A percentile compares a stretch with the other conserved stretches of the same genome.
phyloP scores from a whole-genome alignment of 257 asterid genomes.

The Scutellaria minor region DNA sequence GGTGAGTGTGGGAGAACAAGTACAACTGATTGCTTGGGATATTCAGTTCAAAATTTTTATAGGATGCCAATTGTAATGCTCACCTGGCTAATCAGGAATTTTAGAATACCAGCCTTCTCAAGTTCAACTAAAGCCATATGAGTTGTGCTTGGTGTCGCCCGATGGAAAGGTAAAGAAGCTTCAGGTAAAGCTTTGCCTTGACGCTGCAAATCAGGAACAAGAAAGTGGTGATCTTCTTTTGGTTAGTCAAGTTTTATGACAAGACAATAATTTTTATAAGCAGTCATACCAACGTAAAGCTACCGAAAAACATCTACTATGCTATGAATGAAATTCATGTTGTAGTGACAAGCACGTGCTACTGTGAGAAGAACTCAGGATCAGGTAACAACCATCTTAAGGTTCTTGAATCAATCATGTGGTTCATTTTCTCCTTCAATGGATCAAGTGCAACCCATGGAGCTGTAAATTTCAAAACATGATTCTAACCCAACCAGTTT shows the following conservation, averaged over 20 bases:
- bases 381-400: slow-evolving; percentile 7
- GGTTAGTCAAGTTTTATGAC: slow-evolving; percentile 13
- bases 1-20: background rate
- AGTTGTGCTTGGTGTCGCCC: slow-evolving; percentile 90
- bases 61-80: slow-evolving; percentile 21
- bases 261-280: slow-evolving; percentile 14
- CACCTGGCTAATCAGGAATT: slow-evolving; percentile 94
- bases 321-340: slow-evolving; percentile 15
- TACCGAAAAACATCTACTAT: slow-evolving; percentile 8
- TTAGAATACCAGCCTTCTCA: slow-evolving; percentile 85
- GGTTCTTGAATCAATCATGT: background rate
- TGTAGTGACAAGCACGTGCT: slow-evolving; percentile 9
- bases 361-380: background rate
- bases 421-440: slow-evolving; percentile 22
- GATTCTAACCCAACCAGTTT: slow-evolving; percentile 2
- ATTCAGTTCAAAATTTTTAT: slow-evolving; percentile 15
- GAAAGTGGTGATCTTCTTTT: background rate
- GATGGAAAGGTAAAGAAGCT: slow-evolving; percentile 95
- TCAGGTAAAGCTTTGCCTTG: slow-evolving; percentile 95
- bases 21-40: slow-evolving; percentile 7
- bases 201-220: slow-evolving; percentile 54
- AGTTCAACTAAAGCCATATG: slow-evolving; percentile 94
- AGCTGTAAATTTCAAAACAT: background rate
- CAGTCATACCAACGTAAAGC: slow-evolving; percentile 12
- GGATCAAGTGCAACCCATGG: slow-evolving; percentile 5